These are phyloP conservation scores for Tolypocladium endophyticum DNA, from an alignment of 2,329 filamentous ascomycete genomes.

Conservation along the genomic window DNA sequence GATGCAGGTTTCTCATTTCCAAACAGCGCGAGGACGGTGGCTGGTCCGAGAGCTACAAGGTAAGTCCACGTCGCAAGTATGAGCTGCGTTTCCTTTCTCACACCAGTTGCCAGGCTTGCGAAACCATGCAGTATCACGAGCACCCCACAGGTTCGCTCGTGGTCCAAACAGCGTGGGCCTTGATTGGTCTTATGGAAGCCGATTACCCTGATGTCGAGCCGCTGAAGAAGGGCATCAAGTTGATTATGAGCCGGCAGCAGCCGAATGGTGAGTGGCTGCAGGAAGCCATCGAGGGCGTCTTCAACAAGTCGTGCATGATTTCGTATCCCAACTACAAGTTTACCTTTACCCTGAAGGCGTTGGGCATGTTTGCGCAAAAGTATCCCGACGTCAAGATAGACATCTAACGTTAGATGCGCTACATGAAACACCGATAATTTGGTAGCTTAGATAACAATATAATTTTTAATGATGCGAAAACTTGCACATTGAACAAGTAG, in stretches of 20 bases:
- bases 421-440: background rate
- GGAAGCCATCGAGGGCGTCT: constrained; percentile 93
- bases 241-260: constrained; percentile 81
- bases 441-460: background rate
- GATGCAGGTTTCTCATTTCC: constrained; percentile 75
- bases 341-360: constrained; percentile 83
- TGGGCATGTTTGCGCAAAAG: constrained; percentile 74
- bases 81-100: constrained; percentile 5
- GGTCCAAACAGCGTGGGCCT: constrained; percentile 88
- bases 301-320: constrained; percentile 99
- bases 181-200: constrained; percentile 73
- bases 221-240: constrained; percentile 61
- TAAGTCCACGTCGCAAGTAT: constrained; percentile 18
- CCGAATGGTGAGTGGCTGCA: constrained; percentile 89
- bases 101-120: constrained; percentile 50
- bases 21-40: constrained; percentile 84
- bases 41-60: constrained; percentile 90
- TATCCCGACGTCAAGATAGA: constrained; percentile 55
- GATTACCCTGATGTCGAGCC: constrained; percentile 66
- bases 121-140: constrained; percentile 63
- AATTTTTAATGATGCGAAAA: background rate
- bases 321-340: constrained; percentile 99
- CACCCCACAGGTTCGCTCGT: constrained; percentile 72
- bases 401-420: background rate
- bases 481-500: too few species aligned